Base-by-base conservation (phyloP, 345 rosid genomes). In the Salix caprea region DNA sequence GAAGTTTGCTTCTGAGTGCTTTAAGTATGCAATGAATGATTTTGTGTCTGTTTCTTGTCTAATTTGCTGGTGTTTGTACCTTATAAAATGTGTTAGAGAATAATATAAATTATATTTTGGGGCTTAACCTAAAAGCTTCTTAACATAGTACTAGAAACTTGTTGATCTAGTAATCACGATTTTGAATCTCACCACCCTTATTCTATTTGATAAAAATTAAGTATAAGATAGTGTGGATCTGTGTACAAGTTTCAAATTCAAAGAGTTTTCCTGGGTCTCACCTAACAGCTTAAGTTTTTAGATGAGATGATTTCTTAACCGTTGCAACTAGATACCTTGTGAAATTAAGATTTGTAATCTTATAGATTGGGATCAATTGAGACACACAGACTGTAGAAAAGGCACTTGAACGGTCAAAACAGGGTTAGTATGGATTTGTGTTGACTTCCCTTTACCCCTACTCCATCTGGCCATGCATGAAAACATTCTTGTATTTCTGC, bases 321-420 rank as follows among this genome's bases (percentile, higher is more conserved):
- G 0, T 28, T 65, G 15, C 68, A 6, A 21, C 8, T 26, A 52
- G 62, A 60, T 18, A 69, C 36, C 66, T n/a, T 67, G 39, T 71
- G 61, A 68, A 19, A 42, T 34, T 81, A 23, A 74, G 78, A 76
- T 66, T 28, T 66, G 7, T 76, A 69, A 82, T 81, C 70, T 74
- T 82, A 68, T 70, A 79, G 80, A 85, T 87, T 97, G 91, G 81
- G 89, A 90, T 74, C 94, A 89, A 72, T 77, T 87, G 68, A 92
- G 97, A 92, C 83, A 88, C 97, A 11, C 87, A 78, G 81, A 81
- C 79, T 74, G 91, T 96, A 73, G 99, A 97, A 79, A 97, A 91
- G 91, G 98, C 98, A 65, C 97, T 96, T 67, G 87, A 87, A 6
- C 85, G 76, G 79, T 87, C 90, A 74, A 96, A 90, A 83, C 89